Evolutionary conservation across 2,329 filamentous ascomycete species (phyloP).

Genomic region (Myriosclerotinia curreyana): DNA sequence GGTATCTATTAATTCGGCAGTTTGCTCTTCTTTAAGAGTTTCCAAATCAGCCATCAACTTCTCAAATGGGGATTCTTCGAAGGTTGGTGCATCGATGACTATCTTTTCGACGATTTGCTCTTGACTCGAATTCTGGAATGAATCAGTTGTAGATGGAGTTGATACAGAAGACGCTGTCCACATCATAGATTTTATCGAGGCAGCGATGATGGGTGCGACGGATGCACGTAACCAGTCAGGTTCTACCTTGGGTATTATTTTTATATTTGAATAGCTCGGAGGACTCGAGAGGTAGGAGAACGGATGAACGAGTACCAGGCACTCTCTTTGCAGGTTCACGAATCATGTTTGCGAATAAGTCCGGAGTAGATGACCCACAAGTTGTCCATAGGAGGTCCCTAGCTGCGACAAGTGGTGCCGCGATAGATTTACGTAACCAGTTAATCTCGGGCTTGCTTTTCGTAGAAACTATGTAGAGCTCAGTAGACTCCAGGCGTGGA

Average conservation of each 20-base stretch:
- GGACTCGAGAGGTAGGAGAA: background rate
- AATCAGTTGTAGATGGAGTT: background rate
- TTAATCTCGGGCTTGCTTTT: background rate
- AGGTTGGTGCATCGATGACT: background rate
- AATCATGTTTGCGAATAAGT: background rate
- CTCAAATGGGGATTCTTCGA: background rate
- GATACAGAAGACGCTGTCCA: background rate
- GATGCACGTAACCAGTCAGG: conserved; percentile 2
- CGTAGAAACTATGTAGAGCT: background rate
- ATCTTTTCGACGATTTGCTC: background rate
- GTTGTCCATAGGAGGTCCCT: too few relatives aligned
- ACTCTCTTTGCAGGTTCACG: background rate
- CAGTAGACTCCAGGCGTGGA: background rate
- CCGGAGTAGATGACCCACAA: background rate
- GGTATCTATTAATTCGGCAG: background rate
- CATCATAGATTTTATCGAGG: background rate
- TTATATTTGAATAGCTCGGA: background rate
- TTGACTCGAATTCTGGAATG: background rate
- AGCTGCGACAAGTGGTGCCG: too few relatives aligned
- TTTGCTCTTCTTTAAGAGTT: background rate
- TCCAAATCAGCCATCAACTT: conserved; percentile 10
- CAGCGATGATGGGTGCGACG: background rate
- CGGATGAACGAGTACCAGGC: background rate
- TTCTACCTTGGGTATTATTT: background rate
- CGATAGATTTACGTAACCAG: background rate